Evolutionary conservation across 2,329 filamentous ascomycete species (phyloP), one percentile per base, ranked within the genome.

Genomic region (Chaetomium sp.): DNA sequence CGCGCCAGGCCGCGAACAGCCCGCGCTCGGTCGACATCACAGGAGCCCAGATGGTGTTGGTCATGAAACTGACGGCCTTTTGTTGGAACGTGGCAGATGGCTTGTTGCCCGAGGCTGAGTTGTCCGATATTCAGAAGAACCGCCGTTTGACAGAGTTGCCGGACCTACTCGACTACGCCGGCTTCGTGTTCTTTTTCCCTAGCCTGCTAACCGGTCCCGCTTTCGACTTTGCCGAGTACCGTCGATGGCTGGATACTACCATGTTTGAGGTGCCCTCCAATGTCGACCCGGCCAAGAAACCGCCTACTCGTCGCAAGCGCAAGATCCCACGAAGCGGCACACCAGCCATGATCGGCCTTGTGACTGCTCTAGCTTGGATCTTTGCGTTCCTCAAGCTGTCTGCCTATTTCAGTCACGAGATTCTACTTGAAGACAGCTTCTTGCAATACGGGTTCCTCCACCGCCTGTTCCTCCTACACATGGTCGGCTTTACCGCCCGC

Each of bases 51-150:
- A 99, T 99, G 94, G 94, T 99, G 37, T 74, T 97, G 64, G 86
- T 97, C 60, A 99, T 99, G 90, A 99, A 99, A 72, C 82, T 99
- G 38, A 90, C 86, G 27, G 88, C 92, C 5, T 99, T 99, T 68
- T 95, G 90, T 74, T 99, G 94, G 94, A 97, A 97, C 68, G 86
- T 97, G 7, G 91, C 94, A 66, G 94, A 99, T 70, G 95, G 94
- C 19, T 84, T 86, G 56, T 78, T 95, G 19, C 85, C 89, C 3
- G 83, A 87, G 14, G 79, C 86, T 44, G 83, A 91, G 56, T 81
- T 99, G n/a, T 89, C 88, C 0, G 89, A 94, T 49, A 83, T 87
- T 46, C 94, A 99, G 70, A 91, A 87, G 67, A 88, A 91, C 61
- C 84, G 89, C 35, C 87, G 88, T 47, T 79, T 99, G 43, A 79